These are phyloP conservation scores for Phytophthora constricta DNA, from an alignment of 352 stramenopile genomes.

Conservation along the genomic window DNA sequence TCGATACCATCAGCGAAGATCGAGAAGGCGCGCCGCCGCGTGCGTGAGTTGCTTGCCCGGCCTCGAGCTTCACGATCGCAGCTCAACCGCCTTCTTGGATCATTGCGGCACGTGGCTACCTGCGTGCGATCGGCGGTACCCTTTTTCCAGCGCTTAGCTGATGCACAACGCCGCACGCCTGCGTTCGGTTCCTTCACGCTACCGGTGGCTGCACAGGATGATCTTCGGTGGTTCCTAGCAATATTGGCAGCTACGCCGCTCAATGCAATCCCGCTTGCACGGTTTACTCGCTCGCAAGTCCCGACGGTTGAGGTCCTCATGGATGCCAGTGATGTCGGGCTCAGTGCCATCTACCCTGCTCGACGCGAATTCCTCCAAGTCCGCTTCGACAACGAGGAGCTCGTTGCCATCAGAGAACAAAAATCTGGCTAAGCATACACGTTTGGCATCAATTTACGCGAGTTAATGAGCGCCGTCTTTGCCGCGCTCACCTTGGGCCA, in stretches of 20 bases:
- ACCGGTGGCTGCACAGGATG: background rate
- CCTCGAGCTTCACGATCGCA: slow-evolving; percentile 2
- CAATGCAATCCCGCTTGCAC: slow-evolving; percentile 5
- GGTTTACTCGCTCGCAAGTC: slow-evolving; percentile 4
- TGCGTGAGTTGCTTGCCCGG: background rate
- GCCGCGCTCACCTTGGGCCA: background rate
- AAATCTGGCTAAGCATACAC: background rate
- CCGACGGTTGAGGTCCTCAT: slow-evolving; percentile 3
- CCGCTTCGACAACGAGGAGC: background rate
- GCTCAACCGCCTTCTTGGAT: slow-evolving; percentile 5
- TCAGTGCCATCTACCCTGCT: slow-evolving; percentile 8
- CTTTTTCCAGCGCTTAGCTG: slow-evolving; percentile 15
- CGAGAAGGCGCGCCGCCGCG: background rate
- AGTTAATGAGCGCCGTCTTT: slow-evolving; percentile 11
- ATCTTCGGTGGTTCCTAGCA: slow-evolving; percentile 10
- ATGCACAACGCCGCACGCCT: background rate
- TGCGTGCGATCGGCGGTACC: slow-evolving; percentile 4
- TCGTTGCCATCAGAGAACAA: background rate
- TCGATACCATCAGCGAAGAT: slow-evolving; percentile 18
- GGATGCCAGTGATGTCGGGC: slow-evolving; percentile 12
- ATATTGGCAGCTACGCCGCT: background rate
- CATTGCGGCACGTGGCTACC: slow-evolving; percentile 15
- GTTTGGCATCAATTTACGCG: slow-evolving; percentile 12
- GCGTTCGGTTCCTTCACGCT: background rate
- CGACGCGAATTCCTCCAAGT: background rate